Conservation (phyloP, 2,329 filamentous ascomycete genomes). For the Mycogone perniciosa region DNA sequence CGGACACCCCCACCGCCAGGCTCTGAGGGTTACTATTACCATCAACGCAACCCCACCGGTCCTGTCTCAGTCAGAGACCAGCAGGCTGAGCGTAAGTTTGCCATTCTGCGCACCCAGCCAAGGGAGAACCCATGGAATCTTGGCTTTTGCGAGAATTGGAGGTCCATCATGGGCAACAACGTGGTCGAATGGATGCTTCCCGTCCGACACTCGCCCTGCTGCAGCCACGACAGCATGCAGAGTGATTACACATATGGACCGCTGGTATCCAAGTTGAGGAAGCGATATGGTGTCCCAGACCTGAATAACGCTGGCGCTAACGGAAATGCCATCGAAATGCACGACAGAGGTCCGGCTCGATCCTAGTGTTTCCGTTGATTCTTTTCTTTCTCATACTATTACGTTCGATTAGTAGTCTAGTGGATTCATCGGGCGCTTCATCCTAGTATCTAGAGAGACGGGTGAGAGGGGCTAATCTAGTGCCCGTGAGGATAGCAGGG, state of each 20-base stretch:
- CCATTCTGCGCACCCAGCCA: constrained; percentile 64
- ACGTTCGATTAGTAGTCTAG: neutral
- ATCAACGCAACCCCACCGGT: neutral
- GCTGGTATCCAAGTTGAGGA: constrained; percentile 50
- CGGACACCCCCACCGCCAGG: constrained; percentile 23
- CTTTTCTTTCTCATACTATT: neutral
- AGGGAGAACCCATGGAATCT: constrained; percentile 85
- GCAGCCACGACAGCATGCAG: constrained; percentile 55
- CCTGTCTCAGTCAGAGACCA: constrained; percentile 31
- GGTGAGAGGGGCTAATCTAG: too few species aligned
- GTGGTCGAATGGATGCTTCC: constrained; percentile 76
- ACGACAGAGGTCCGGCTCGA: constrained; percentile 3
- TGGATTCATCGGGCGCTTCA: neutral
- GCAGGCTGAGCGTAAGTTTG: constrained; percentile 61
- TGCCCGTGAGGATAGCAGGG: too few species aligned
- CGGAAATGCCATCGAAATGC: constrained; percentile 8
- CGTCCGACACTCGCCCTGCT: constrained; percentile 66
- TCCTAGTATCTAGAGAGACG: too few species aligned
- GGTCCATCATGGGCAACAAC: constrained; percentile 69
- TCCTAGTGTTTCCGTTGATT: neutral
- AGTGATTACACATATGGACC: constrained; percentile 65
- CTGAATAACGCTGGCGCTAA: neutral
- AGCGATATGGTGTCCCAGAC: constrained; percentile 26
- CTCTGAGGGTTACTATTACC: neutral
- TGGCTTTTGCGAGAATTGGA: constrained; percentile 63